Evolutionary conservation across 345 rosid genomes (phyloP).

Genomic region (Linum tenue): DNA sequence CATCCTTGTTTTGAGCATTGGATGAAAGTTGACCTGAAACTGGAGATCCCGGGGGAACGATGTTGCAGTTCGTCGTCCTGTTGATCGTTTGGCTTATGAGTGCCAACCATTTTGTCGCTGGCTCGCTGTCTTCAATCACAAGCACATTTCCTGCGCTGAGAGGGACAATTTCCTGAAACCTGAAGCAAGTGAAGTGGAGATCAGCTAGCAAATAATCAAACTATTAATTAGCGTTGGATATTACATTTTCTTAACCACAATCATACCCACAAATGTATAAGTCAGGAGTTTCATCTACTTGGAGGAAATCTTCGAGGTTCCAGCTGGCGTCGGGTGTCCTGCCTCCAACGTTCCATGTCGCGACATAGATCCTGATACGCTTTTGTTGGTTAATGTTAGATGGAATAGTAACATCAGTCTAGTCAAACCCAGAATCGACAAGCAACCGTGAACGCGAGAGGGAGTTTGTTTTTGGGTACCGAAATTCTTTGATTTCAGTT

Average conservation of each 20-base stretch:
- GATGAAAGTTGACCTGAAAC: constrained; percentile 22
- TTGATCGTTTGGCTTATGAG: constrained; percentile 78
- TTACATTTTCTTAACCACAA: no score
- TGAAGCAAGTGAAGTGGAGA: constrained; percentile 12
- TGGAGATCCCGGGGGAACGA: constrained; percentile 15
- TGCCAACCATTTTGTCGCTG: constrained; percentile 89
- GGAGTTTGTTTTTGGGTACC: constrained; percentile 25
- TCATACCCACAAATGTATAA: constrained; percentile 89
- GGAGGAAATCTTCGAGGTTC: constrained; percentile 80
- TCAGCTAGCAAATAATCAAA: background rate
- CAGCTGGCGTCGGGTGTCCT: constrained; percentile 58
- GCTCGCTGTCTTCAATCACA: constrained; percentile 88
- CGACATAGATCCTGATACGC: constrained; percentile 55
- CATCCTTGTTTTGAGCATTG: constrained; percentile 31
- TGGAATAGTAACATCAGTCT: background rate
- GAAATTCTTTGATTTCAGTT: constrained; percentile 55
- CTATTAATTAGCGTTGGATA: no score
- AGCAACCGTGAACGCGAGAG: background rate
- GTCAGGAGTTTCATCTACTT: constrained; percentile 74
- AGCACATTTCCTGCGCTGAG: constrained; percentile 91
- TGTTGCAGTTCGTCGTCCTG: constrained; percentile 30
- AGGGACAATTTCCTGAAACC: constrained; percentile 97
- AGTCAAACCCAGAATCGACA: no score
- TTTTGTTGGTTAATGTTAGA: background rate
- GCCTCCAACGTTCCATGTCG: constrained; percentile 98